Base-by-base conservation (phyloP, 2,329 filamentous ascomycete genomes). In the Lachnellula occidentalis region DNA sequence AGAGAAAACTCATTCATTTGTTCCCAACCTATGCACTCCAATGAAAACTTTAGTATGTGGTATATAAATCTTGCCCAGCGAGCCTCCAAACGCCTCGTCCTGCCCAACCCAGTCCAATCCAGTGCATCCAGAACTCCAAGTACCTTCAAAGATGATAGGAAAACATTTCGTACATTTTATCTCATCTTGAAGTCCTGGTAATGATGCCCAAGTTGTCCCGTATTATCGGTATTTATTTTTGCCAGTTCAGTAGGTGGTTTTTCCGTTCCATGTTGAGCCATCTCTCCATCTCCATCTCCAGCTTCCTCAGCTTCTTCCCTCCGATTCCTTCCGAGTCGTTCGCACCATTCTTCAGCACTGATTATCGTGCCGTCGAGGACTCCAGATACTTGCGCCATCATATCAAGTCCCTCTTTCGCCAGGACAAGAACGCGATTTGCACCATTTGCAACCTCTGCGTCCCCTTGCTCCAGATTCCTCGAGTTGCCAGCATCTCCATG, bases 331-430 rank as follows among this genome's bases (percentile, higher is more conserved):
- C 88, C 89, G 55, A 95, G 76, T 19, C 85, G 78, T 56, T 92
- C 87, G 61, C 92, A 89, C 94, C 94, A 97, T 63, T 86, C 83
- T 71, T 97, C 92, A 0, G 94, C 94, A 64, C 88, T 94, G 53
- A 88, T 81, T 51, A 97, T 87, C 0, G 94, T 97, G 51, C 90
- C 88, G 62, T 95, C 89, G 8, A 97, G 80, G 2, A 96, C 89
- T 5, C 86, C 84, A 41, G 86, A 94, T 48, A 99, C 90, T 69
- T 96, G 91, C 1, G 84, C 81, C 79, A 97, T 91, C 87, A 97
- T 96, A 63, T 96, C 91, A 14, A 97, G 76, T 0, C 92, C 90
- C 69, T 97, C 92, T 65, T 87, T 88, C 6, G 92, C 92, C 50
- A 97, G 82, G 1, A 94, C 83, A 12, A 97, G 74, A 53, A 95